Percentiles rank a stretch among this genome's conserved stretches.
These are phyloP conservation scores for Neofusicoccum laricinum DNA, from an alignment of 2,329 filamentous ascomycete species.

Conservation along the genomic window DNA sequence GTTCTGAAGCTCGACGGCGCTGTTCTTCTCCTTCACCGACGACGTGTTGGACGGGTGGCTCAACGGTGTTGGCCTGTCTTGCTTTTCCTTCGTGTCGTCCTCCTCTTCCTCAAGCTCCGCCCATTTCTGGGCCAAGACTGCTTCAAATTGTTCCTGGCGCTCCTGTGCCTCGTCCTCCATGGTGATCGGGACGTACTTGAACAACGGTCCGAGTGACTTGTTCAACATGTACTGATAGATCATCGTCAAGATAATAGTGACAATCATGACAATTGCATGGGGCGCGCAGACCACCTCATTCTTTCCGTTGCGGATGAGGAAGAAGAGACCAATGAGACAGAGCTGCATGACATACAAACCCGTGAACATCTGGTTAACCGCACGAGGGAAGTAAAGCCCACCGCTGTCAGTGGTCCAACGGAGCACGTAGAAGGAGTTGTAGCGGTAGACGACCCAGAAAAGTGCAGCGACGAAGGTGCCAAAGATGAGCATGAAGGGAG, in stretches of 20 bases:
- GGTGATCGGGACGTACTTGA: conserved; percentile 88
- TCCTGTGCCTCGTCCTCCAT: conserved; percentile 91
- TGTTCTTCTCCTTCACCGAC: conserved; percentile 19
- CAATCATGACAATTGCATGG: conserved; percentile 83
- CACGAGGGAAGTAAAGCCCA: conserved; percentile 84
- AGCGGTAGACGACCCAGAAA: conserved; percentile 94
- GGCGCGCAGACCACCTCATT: conserved; percentile 60
- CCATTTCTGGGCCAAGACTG: conserved; percentile 55
- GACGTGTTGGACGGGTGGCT: background rate
- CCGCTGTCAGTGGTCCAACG: conserved; percentile 89
- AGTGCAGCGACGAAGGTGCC: conserved; percentile 88
- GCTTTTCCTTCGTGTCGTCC: conserved; percentile 16
- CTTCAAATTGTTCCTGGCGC: conserved; percentile 85
- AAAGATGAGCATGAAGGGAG: conserved; percentile 88
- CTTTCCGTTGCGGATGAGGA: conserved; percentile 64
- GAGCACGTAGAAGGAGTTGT: conserved; percentile 93
- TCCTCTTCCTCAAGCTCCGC: conserved; percentile 26
- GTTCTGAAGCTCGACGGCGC: conserved; percentile 29
- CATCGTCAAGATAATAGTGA: conserved; percentile 66
- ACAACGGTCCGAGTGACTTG: conserved; percentile 76
- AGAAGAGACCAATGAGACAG: conserved; percentile 84
- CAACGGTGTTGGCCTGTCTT: background rate
- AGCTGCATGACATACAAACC: conserved; percentile 94
- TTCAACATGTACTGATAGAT: conserved; percentile 81
- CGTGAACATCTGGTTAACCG: conserved; percentile 93